Base-by-base conservation (phyloP, 208 protist species). In the Zelonia costaricensis region DNA sequence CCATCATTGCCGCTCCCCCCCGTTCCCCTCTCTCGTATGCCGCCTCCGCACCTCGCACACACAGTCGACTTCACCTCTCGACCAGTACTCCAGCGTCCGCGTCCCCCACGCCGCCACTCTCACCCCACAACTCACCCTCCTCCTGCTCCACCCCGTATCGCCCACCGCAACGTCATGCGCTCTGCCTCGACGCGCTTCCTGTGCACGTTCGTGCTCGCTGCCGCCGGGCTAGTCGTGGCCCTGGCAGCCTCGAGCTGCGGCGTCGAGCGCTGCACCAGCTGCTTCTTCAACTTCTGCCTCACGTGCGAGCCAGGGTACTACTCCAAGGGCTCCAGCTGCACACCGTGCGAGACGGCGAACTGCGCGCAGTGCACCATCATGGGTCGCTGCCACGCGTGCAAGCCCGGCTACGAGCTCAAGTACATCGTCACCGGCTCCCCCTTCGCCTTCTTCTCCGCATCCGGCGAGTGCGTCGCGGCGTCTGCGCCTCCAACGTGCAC, bases 241-340 rank as follows among this genome's bases (percentile, higher is more conserved):
- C 28, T 27, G 7, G 54, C 54, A 0, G 54, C 18, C 15, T 16
- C 27, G 22, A 58, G 39, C 53, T 60, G 54, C 30, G 42, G 42
- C 42, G 44, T 49, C 27, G 42, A 49, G 1, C 28, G 46, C 54
- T 60, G 54, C 28, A 22, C 54, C 42, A 60, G 28, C 54, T 60
- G 54, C 54, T 15, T 60, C n/a, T 15, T 3, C 28, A 31, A 39
- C 28, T 40, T 49, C 28, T 60, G 54, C 54, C 23, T 28, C 3
- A 47, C 38, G 42, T 60, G 54, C n/a, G 33, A 38, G 33, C 4
- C 7, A 4, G 33, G 33, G 7, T 38, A 38, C 33, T 38, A 38
- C 33, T 38, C 33, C 33, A 38, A 38, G 33, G 33, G 33, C 33
- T 4, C 7, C 33, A 38, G 10, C 7, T 38, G 33, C 33, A 10